Evolutionary conservation across 1,284 basidiomycete species (phyloP).

Genomic region (Marasmius oreades): DNA sequence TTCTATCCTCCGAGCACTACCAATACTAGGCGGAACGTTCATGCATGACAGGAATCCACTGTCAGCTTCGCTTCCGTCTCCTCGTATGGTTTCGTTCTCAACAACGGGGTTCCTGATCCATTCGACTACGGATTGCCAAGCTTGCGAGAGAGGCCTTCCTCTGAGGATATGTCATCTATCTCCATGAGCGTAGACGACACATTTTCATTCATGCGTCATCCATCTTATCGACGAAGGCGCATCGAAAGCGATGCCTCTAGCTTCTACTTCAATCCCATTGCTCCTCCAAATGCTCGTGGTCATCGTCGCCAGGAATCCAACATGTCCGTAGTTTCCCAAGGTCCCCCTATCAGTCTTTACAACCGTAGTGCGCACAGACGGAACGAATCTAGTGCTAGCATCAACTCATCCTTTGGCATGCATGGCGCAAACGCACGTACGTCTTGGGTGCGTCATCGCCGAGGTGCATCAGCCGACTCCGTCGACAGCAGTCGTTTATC

Average conservation of each 20-base stretch:
- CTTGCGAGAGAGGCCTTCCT: conserved; percentile 48
- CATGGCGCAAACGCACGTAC: conserved; percentile 51
- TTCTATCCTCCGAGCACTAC: conserved; percentile 49
- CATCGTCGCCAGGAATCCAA: conserved; percentile 42
- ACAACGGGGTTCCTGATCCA: conserved; percentile 62
- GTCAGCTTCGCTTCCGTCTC: conserved; percentile 82
- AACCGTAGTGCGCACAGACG: conserved; percentile 52
- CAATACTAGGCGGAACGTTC: conserved; percentile 21
- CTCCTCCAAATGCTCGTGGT: conserved; percentile 30
- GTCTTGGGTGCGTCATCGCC: conserved; percentile 59
- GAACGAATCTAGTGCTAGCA: conserved; percentile 49
- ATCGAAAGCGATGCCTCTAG: conserved; percentile 76
- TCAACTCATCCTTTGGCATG: conserved; percentile 52
- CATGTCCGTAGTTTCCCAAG: conserved; percentile 45
- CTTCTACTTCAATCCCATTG: conserved; percentile 60
- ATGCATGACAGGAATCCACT: conserved; percentile 55
- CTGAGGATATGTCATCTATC: conserved; percentile 47
- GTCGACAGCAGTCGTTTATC: conserved; percentile 58
- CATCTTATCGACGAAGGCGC: conserved; percentile 41
- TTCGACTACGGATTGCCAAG: conserved; percentile 68
- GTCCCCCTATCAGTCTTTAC: conserved; percentile 69
- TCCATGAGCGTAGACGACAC: conserved; percentile 66
- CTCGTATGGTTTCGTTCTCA: conserved; percentile 69
- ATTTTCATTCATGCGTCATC: conserved; percentile 57
- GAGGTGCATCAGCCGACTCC: conserved; percentile 64